Evolutionary conservation across 2,329 filamentous ascomycete genomes (phyloP).

Genomic region (Amauroascus niger): DNA sequence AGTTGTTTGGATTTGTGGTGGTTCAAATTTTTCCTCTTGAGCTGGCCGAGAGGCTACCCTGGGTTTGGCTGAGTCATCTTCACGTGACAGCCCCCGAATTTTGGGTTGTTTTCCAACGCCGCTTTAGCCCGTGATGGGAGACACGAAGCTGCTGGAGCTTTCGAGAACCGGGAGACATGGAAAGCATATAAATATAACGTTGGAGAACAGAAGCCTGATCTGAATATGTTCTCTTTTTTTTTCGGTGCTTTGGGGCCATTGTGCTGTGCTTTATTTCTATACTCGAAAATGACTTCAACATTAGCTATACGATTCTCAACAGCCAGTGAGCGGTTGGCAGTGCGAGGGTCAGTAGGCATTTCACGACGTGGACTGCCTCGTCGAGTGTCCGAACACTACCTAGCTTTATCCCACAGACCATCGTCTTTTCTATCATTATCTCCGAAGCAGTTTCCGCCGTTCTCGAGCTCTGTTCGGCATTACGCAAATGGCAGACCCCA

Average conservation of each 20-base stretch:
- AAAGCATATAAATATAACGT: not conserved
- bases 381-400: slow-evolving; percentile 2
- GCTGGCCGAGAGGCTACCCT: not conserved
- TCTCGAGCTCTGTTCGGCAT: slow-evolving; percentile 23
- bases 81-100: slow-evolving; percentile 8
- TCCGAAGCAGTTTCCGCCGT: slow-evolving; percentile 1
- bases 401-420: not conserved
- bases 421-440: not conserved
- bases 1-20: slow-evolving; percentile 2
- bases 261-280: not conserved
- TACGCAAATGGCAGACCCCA: slow-evolving; percentile 61
- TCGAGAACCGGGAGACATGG: slow-evolving; percentile 5
- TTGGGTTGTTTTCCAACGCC: no score
- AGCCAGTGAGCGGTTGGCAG: not conserved
- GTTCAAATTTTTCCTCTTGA: slow-evolving; percentile 10
- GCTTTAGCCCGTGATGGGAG: no score
- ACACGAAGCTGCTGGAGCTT: slow-evolving; percentile 10
- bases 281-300: not conserved
- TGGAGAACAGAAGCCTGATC: not conserved
- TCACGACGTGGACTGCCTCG: not conserved
- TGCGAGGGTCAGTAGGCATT: slow-evolving; percentile 2
- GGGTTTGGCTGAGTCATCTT: not conserved
- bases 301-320: slow-evolving; percentile 2
- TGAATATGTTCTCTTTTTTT: not conserved
- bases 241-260: not conserved